A percentile compares a stretch with the other conserved stretches of the same genome.
phyloP scores from a whole-genome alignment of 257 asterid species.

The Leonotis leonurus region DNA sequence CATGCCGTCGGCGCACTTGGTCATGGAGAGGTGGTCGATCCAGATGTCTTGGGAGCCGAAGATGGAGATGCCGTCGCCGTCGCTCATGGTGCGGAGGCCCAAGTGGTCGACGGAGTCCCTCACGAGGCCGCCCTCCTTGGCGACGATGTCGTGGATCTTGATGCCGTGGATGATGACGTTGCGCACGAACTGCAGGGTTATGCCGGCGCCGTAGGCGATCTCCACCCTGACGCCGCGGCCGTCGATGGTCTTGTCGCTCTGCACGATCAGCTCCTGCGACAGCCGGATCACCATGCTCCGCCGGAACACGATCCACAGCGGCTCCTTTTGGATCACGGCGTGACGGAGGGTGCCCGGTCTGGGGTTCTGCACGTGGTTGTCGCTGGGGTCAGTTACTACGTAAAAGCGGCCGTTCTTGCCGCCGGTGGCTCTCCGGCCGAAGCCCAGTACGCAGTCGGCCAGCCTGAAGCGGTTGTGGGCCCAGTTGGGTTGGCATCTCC shows the following conservation, averaged over 20 bases:
- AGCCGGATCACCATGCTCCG: constrained; percentile 51
- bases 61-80: constrained; percentile 37
- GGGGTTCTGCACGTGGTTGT: constrained; percentile 17
- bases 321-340: constrained; percentile 50
- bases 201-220: constrained; percentile 33
- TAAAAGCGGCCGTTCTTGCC: constrained; percentile 53
- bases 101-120: constrained; percentile 27
- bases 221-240: constrained; percentile 30
- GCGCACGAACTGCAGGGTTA: constrained; percentile 32
- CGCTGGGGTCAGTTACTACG: constrained; percentile 51
- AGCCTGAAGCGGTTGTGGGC: constrained; percentile 34
- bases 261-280: constrained; percentile 45
- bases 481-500: constrained; percentile 60
- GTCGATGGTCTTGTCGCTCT: constrained; percentile 39
- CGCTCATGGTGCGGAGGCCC: constrained; percentile 23
- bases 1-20: constrained; percentile 26
- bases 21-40: constrained; percentile 31
- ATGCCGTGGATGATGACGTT: constrained; percentile 37
- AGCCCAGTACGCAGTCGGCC: constrained; percentile 52
- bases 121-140: constrained; percentile 26
- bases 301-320: constrained; percentile 60
- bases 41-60: constrained; percentile 30
- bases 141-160: constrained; percentile 23
- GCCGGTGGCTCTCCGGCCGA: constrained; percentile 49
- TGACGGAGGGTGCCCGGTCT: constrained; percentile 59